phyloP scores from a whole-genome alignment of 345 rosid species.

The Lepidium sativum region DNA sequence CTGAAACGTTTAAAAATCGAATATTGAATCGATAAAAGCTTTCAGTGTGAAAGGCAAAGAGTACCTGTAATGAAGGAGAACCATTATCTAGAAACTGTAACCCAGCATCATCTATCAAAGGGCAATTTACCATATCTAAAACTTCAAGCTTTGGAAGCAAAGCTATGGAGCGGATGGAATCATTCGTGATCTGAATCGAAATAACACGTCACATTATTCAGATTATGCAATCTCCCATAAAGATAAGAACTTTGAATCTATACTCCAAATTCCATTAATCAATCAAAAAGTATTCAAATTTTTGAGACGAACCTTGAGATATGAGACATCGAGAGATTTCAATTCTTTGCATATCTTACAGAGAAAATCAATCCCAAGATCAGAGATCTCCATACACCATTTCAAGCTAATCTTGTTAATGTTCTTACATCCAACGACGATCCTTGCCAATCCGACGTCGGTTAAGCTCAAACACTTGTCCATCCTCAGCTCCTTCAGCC shows the following conservation, averaged over 20 bases:
- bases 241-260: background rate
- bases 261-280: background rate
- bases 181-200: slow-evolving; percentile 57
- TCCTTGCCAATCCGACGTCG: slow-evolving; percentile 87
- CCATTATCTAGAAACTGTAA: slow-evolving; percentile 47
- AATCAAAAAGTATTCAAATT: background rate
- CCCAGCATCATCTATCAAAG: slow-evolving; percentile 59
- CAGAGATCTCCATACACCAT: slow-evolving; percentile 93
- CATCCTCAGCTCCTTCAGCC: slow-evolving; percentile 63
- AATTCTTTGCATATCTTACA: slow-evolving; percentile 60
- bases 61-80: slow-evolving; percentile 66
- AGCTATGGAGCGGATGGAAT: slow-evolving; percentile 59
- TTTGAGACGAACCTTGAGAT: slow-evolving; percentile 57
- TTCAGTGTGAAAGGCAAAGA: background rate
- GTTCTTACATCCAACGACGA: slow-evolving; percentile 54
- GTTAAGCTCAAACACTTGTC: slow-evolving; percentile 71
- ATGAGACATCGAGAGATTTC: slow-evolving; percentile 70
- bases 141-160: slow-evolving; percentile 51
- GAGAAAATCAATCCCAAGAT: slow-evolving; percentile 75
- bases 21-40: background rate
- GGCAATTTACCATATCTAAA: slow-evolving; percentile 52
- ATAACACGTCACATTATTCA: background rate
- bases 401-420: slow-evolving; percentile 75
- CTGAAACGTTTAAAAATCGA: background rate
- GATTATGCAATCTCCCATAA: background rate